Evolutionary conservation across 202 grass and related monocot genomes (phyloP), one percentile per base, ranked within the genome.

Genomic region (Tripidium arundinaceum): DNA sequence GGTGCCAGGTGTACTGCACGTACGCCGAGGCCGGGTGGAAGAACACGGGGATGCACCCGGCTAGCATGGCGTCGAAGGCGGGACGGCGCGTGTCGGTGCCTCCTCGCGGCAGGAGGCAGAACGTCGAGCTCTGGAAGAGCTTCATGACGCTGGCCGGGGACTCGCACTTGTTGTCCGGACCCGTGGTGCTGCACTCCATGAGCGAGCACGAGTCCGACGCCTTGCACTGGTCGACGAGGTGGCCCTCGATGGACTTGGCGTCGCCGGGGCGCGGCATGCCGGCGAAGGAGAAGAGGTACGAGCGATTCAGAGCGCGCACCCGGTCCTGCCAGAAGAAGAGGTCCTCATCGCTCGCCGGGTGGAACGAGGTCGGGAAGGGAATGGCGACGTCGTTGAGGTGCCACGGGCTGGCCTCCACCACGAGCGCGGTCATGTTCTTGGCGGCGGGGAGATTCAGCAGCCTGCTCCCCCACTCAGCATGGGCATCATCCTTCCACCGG

Each of bases 31-130:
- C 84, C 1, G 88, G 88, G 81, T 97, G 90, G 64, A 97, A 93
- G 86, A 97, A 97, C 28, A 97, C 90, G 34, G 94, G 94, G 62
- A 97, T 83, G 28, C 93, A 97, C 52, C 93, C 93, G 6, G 93
- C 88, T 29, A 97, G 33, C 71, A 97, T 58, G 13, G 91, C 86
- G 71, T 91, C 91, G 60, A 97, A 93, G 33, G 82, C 67, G 2
- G 65, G 58, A 3, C 78, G 77, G 61, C 81, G 72, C 3, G 90
- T 90, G 73, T 83, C 87, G 0, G 88, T 75, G 47, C 87, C 73
- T 0, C 84, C 86, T 3, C 78, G 90, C 8, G 93, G 93, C 61
- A 91, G 75, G n/a, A 97, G 87, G 86, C 94, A 97, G 80, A 97
- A 97, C 8, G 75, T 83, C 0, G 90, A 93, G 65, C 88, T 83